phyloP scores from a whole-genome alignment of 2,329 filamentous ascomycete species.

The Botrytis hyacinthi region DNA sequence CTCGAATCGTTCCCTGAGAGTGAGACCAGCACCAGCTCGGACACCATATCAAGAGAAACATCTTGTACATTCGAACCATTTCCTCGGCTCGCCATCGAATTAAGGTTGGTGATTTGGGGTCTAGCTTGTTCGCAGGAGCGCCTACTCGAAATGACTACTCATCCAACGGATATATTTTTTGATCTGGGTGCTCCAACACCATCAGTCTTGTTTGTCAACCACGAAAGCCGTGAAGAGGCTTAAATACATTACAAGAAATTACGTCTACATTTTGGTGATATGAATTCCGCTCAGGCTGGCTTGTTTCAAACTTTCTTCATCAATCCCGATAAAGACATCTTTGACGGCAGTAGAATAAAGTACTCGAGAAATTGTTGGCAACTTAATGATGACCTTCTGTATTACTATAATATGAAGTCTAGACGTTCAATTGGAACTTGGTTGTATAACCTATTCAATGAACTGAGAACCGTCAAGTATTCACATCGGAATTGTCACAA shows the following conservation, averaged over 20 bases:
- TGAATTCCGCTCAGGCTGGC: neutral
- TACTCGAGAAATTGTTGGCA: rapidly evolving
- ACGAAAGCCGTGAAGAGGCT: neutral
- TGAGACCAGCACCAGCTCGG: neutral
- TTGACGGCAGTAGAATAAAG: neutral
- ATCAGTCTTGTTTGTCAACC: neutral
- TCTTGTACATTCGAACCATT: neutral
- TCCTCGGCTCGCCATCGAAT: neutral
- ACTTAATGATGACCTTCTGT: no score
- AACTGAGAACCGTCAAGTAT: neutral
- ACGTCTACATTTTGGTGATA: neutral
- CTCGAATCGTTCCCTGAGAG: neutral
- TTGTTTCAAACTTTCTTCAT: neutral
- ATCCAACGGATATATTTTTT: neutral
- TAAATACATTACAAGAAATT: neutral
- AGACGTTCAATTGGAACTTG: neutral
- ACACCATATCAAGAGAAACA: neutral
- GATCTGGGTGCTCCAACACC: no score
- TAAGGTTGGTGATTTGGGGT: neutral
- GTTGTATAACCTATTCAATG: neutral
- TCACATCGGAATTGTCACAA: neutral
- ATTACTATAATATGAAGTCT: neutral
- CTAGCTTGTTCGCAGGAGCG: neutral
- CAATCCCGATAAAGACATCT: neutral
- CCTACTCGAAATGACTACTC: neutral